Base-by-base conservation (phyloP, 176 grass and related monocot species). In the Pontederia paniculata region DNA sequence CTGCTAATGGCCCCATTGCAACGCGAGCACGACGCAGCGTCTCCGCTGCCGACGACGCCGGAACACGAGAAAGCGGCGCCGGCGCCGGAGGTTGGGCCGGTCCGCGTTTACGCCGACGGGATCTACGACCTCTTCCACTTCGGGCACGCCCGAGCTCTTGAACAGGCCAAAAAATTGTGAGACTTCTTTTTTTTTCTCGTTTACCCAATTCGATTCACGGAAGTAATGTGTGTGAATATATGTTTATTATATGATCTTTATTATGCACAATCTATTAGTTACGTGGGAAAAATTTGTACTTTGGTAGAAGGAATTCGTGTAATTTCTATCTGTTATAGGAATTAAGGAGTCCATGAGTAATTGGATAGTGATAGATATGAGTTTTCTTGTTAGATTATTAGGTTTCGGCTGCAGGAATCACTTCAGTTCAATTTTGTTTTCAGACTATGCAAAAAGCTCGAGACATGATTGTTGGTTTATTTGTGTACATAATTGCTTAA, bases 51-150 rank as follows among this genome's bases (percentile, higher is more conserved):
- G 17, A 17, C 9, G 12, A 23, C 47, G 22, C 18, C 21, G 46
- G 46, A 65, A 47, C 21, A 13, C 12, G 47, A 37, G 44, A 50
- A 50, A 15, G 45, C n/a, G 8, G 46, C 7, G 2, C 47, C 62
- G 8, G 22, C 21, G 2, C 47, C 62, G 8, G 22, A 13, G 22
- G 62, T 50, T 17, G 50, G 45, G 47, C 62, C 46, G 44, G 80
- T 88, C 53, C 82, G 91, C 55, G 83, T 97, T 41, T 97, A 97
- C 71, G 93, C 83, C 54, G 93, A 97, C 68, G 93, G 93, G 68
- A 97, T 90, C 86, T 97, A 86, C 74, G 93, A 97, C 50, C 86
- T 97, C 54, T 97, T 97, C 93, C 93, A 90, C 81, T 88, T 91
- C 45, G 93, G 93, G 48, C 93, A 97, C 65, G 93, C 93, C 44